These are phyloP conservation scores for Penicillium sp. DNA, from an alignment of 2,329 filamentous ascomycete genomes.

Conservation along the genomic window DNA sequence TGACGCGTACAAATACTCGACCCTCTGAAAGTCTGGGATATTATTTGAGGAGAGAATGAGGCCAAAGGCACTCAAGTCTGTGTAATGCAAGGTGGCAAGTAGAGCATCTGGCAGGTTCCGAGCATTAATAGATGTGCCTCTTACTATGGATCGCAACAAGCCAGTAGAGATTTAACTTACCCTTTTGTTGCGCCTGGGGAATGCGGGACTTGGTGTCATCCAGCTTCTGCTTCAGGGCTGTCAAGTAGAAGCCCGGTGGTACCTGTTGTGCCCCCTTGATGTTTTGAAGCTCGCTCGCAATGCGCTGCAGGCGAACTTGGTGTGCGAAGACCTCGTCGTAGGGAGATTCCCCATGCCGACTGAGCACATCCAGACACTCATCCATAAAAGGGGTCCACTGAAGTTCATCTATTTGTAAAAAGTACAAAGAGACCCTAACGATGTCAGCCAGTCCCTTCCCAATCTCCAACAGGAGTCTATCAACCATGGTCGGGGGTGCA, in stretches of 20 bases:
- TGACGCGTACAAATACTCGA: slow-evolving; percentile 7
- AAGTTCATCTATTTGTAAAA: slow-evolving; percentile 52
- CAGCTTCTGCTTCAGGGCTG: slow-evolving; percentile 5
- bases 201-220: slow-evolving; percentile 6
- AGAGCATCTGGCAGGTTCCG: slow-evolving; percentile 1
- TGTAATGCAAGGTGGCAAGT: slow-evolving; percentile 5
- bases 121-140: not conserved
- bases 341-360: slow-evolving; percentile 46
- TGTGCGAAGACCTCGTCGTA: slow-evolving; percentile 50
- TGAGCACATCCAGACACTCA: slow-evolving; percentile 52
- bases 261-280: slow-evolving; percentile 1
- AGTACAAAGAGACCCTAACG: slow-evolving; percentile 42
- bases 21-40: slow-evolving; percentile 1
- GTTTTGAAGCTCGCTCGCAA: slow-evolving; percentile 6
- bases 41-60: slow-evolving; percentile 2
- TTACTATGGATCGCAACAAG: too few species aligned
- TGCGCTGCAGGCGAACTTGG: slow-evolving; percentile 22
- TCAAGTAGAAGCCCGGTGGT: slow-evolving; percentile 5
- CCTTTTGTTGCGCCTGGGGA: slow-evolving; percentile 1
- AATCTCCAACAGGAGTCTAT: too few species aligned
- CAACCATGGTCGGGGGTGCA: not conserved
- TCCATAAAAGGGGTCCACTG: slow-evolving; percentile 60
- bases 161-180: too few species aligned
- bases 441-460: too few species aligned
- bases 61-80: slow-evolving; percentile 6